phyloP scores from a whole-genome alignment of 73 alveolate genomes.

The Paramecium biaurelia region DNA sequence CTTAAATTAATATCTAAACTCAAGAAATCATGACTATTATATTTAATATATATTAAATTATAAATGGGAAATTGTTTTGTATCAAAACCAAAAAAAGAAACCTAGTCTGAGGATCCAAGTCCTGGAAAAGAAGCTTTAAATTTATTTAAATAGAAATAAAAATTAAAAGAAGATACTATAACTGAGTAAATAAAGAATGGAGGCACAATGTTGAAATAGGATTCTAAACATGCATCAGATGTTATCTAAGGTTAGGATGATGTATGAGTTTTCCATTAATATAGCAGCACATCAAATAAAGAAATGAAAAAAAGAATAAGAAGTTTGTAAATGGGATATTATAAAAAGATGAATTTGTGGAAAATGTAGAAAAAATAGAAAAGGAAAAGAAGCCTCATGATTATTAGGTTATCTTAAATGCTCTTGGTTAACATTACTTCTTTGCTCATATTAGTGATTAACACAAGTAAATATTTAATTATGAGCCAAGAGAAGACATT shows the following conservation, averaged over 20 bases:
- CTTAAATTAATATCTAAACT: neutral
- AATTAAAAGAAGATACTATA: slow-evolving; percentile 28
- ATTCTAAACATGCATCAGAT: neutral
- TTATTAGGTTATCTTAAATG: slow-evolving; percentile 22
- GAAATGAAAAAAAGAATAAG: slow-evolving; percentile 51
- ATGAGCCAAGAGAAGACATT: slow-evolving; percentile 55
- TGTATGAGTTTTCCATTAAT: neutral
- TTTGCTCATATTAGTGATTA: slow-evolving; percentile 25
- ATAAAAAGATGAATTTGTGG: neutral
- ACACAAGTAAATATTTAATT: neutral
- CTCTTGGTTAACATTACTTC: neutral
- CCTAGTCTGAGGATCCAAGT: neutral
- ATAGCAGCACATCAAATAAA: neutral
- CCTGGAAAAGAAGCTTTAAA: neutral
- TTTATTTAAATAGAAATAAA: slow-evolving; percentile 35
- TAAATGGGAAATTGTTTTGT: slow-evolving; percentile 68
- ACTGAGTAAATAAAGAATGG: slow-evolving; percentile 27
- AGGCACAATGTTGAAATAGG: slow-evolving; percentile 20
- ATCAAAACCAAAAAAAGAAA: slow-evolving; percentile 52
- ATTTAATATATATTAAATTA: neutral
- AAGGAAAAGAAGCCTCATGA: slow-evolving; percentile 19
- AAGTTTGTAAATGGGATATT: slow-evolving; percentile 12
- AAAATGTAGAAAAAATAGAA: neutral
- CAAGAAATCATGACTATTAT: neutral
- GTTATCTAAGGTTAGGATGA: slow-evolving; percentile 13